Evolutionary conservation across 2,329 filamentous ascomycete species (phyloP), one percentile per base, ranked within the genome.

Genomic region (Chalaropsis ovoidea): DNA sequence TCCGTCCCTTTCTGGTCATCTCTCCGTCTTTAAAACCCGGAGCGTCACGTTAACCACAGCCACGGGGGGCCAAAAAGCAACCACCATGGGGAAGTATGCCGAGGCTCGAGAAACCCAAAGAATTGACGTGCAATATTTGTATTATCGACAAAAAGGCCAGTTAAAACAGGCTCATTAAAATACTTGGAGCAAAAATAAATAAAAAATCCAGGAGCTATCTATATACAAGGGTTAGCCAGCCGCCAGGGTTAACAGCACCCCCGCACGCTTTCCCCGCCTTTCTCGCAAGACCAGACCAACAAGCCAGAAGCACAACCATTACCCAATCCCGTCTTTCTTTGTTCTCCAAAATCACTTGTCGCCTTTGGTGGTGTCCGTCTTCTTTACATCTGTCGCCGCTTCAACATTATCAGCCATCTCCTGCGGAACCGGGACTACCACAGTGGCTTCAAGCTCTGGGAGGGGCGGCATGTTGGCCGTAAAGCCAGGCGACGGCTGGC

Each of bases 401-500:
- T 3, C n/a, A 19, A 8, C 3, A 2, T 11, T 17, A 3, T n/a
- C 45, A 15, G 60, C 15, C 58, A 56, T 62, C 19, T 66, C 64
- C 43, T 66, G 64, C 1, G 61, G 60, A 63, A 17, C 24, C 22
- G 52, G 22, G 27, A 19, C 11, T 31, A 19, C 2, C 27, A 31
- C 11, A 6, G 52, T 15, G 27, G 22, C 52, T 31, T 56, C 52
- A 31, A 56, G 52, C 52, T 56, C 52, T 2, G 52, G 13, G 15
- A 56, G 22, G 6, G 52, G 52, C 2, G 52, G 22, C 52, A 56
- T 56, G 27, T 56, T 56, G 19, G 52, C 31, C 22, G 22, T 24
- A 24, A 52, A 63, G 7, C 61, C 61, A 3, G 61, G 61, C 43
- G 61, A 63, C 15, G 27, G 61, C 27, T 63, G 61, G 4, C 61